phyloP scores from a whole-genome alignment of 2,329 filamentous ascomycete genomes.

The Penicillium sp. region DNA sequence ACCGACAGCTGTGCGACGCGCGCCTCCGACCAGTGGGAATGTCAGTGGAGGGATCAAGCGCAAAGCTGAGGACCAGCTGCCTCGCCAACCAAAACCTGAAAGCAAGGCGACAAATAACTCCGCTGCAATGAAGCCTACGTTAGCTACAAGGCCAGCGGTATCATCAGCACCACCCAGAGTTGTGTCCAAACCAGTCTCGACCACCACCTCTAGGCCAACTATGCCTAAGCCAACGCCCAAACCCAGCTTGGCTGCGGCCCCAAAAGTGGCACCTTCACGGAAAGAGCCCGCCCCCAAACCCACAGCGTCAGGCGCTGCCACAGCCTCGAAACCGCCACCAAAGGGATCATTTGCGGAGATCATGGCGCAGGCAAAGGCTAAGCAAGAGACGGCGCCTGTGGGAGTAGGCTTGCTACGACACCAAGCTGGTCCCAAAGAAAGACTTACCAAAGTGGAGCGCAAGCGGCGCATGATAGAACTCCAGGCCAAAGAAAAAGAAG shows the following conservation, averaged over 20 bases:
- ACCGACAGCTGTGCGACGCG: conserved; percentile 16
- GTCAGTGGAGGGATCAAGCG: conserved; percentile 37
- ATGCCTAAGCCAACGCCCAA: conserved; percentile 23
- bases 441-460: conserved; percentile 56
- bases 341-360: conserved; percentile 61
- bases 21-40: conserved; percentile 21
- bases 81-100: conserved; percentile 30
- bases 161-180: conserved; percentile 23
- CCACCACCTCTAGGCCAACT: conserved; percentile 6
- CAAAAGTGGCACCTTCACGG: conserved; percentile 19
- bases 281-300: conserved; percentile 20
- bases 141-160: conserved; percentile 19
- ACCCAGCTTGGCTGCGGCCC: conserved; percentile 18
- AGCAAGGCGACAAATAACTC: conserved; percentile 22
- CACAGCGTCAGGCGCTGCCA: not conserved
- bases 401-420: conserved; percentile 57
- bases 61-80: conserved; percentile 45
- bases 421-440: conserved; percentile 55
- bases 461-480: conserved; percentile 45
- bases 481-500: conserved; percentile 43
- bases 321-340: conserved; percentile 49
- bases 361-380: conserved; percentile 58
- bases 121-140: conserved; percentile 16
- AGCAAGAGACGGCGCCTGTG: conserved; percentile 48
- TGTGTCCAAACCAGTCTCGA: conserved; percentile 15